Evolutionary conservation across 768 basidiomycete genomes (phyloP), one percentile per base, ranked within the genome.

Genomic region (Suillus spraguei): DNA sequence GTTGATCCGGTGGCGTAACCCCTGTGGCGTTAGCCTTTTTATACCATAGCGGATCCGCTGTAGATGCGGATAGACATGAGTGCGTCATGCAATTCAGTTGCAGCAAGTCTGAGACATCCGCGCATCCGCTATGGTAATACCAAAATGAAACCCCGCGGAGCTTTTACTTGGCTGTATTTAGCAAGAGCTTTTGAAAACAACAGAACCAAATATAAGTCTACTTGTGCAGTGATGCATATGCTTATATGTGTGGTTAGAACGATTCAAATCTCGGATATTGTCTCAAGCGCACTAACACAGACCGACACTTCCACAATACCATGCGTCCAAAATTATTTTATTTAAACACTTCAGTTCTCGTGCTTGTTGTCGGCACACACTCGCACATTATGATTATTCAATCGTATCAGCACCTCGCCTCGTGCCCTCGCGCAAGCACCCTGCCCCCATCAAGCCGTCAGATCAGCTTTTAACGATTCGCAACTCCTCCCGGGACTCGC

Each of bases 21-120:
- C 72, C 72, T 61, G 64, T 65, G 63, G 64, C 36, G 65, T 72
- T 55, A 59, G 42, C 33, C 58, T 60, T 60, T 69, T 66, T 67
- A 59, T 39, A 44, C 38, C 35, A 36, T 36, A n/a, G 28, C 63
- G 44, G 59, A 38, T 22, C n/a, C 42, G 13, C 50, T 52, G 22
- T 47, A 24, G 13, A 22, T 46, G n/a, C 22, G 47, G 47, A 24
- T 20, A 9, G 44, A 44, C n/a, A 49, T 49, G 47, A 50, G 32
- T 33, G 52, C 32, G 52, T 53, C 52, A 53, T 33, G 10, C 7
- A 53, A 53, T 53, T 53, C 32, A 53, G 52, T 53, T 20, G 52
- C 32, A 33, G 33, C 20, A 11, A 53, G 33, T 53, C 52, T 53
- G 52, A 53, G 17, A 53, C 52, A 53, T 53, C 52, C 52, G 52